Conservation (phyloP, 139 green algal species). For the Coelastrella sp. region DNA sequence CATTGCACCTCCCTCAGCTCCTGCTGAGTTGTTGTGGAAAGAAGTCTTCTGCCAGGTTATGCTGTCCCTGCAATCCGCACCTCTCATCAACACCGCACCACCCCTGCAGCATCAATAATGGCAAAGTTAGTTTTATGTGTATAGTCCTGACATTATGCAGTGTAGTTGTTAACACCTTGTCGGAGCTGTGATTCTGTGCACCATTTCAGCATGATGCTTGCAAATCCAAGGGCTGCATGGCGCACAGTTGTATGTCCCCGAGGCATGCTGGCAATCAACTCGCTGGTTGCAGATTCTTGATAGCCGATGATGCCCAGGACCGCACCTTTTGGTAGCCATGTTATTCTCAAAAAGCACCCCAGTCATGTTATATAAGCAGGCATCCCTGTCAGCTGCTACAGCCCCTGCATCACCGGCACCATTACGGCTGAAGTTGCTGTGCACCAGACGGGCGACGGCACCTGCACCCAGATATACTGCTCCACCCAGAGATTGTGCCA, state of each 20-base stretch:
- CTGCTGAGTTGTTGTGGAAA: constrained; percentile 19
- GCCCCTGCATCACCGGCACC: neutral
- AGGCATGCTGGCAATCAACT: neutral
- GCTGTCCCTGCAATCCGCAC: neutral
- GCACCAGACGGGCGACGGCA: neutral
- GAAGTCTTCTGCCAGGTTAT: neutral
- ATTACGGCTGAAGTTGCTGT: neutral
- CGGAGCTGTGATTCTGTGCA: too few relatives aligned
- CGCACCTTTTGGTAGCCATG: constrained; percentile 11
- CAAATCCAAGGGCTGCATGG: too few relatives aligned
- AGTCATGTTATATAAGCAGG: constrained; percentile 23
- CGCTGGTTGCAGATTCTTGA: neutral
- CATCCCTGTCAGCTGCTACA: constrained; percentile 19
- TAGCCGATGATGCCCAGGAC: neutral
- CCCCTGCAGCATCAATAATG: too few relatives aligned
- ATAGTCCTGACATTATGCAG: too few relatives aligned
- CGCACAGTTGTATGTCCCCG: too few relatives aligned
- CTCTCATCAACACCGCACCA: constrained; percentile 12
- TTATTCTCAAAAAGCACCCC: neutral
- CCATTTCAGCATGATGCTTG: too few relatives aligned
- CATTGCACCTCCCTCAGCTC: constrained; percentile 19
- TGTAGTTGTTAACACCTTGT: too few relatives aligned
- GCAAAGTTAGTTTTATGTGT: too few relatives aligned
- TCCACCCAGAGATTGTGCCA: neutral
- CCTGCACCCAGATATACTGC: neutral